Evolutionary conservation across 495 filamentous ascomycete species (phyloP).

Genomic region (Halenospora varia): DNA sequence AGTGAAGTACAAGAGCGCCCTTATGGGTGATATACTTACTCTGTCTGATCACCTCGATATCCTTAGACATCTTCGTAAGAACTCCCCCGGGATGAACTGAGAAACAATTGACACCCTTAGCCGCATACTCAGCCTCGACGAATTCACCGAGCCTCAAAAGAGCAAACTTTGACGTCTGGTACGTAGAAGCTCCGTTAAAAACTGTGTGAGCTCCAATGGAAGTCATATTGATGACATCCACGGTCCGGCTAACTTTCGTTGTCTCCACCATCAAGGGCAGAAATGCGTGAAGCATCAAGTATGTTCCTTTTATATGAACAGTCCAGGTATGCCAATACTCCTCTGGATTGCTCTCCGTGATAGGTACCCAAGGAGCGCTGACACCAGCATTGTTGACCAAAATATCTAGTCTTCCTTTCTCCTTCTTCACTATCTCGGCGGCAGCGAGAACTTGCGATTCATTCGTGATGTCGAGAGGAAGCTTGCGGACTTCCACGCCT

Average conservation of each 20-base stretch:
- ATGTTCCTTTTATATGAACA: constrained; percentile 41
- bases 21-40: neutral
- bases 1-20: neutral
- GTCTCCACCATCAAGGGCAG: constrained; percentile 36
- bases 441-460: constrained; percentile 32
- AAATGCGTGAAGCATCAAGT: constrained; percentile 36
- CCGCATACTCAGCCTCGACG: constrained; percentile 35
- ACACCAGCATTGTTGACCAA: constrained; percentile 42
- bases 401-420: constrained; percentile 35
- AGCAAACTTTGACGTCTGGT: constrained; percentile 39
- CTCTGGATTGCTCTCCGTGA: constrained; percentile 29
- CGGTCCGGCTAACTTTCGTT: constrained; percentile 23
- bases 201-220: constrained; percentile 30
- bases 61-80: constrained; percentile 27
- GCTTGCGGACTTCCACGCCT: constrained; percentile 35
- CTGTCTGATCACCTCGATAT: too few species aligned
- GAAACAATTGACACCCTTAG: constrained; percentile 36
- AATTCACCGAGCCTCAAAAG: constrained; percentile 40
- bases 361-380: constrained; percentile 29
- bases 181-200: constrained; percentile 29
- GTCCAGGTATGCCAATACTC: constrained; percentile 40
- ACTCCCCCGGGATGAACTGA: constrained; percentile 42
- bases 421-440: constrained; percentile 26
- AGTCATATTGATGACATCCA: constrained; percentile 33
- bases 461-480: constrained; percentile 39